Evolutionary conservation across 1,284 basidiomycete genomes (phyloP), one percentile per base, ranked within the genome.

Genomic region (Marasmius sp.): DNA sequence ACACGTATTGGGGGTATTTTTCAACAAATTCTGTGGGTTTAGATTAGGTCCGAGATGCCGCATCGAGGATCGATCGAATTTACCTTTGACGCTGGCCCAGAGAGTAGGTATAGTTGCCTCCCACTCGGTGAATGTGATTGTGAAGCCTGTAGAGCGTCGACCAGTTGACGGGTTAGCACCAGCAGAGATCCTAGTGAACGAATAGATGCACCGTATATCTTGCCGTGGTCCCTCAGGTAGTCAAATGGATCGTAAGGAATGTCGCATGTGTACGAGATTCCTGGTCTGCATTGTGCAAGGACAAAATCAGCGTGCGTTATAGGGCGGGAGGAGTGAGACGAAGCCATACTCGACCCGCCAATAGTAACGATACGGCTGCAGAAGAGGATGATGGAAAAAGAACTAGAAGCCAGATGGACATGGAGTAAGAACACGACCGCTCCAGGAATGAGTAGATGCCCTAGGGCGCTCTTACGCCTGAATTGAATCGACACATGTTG

Each of bases 401-500:
- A 79, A 82, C 78, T 81, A 66, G 27, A 27, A 27, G 5, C 27
- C 27, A 50, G 66, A 69, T 54, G 71, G 70, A 58, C 64, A 52
- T 14, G 45, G 57, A 61, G 12, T 27, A 10, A 33, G 9, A 49
- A 16, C 20, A 16, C 16, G 8, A n/a, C n/a, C 34, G 16, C 9
- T 12, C 34, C 14, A 14, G 20, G 22, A 22, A n/a, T 41, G 50
- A 27, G 41, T 16, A 36, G 59, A 16, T 20, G 57, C 41, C 27
- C 27, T 27, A 5, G 27, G 5, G 27, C 2, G 27, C 27, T 68
- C 76, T 34, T 64, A 79, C 78, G 33, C 92, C 93, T 6, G 90
- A 91, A 70, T 94, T 92, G 77, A 89, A 95, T 48, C 93, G 84
- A 73, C 92, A 95, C 92, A 94, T 88, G 63, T 89, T 89, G 27